Evolutionary conservation across 2,329 filamentous ascomycete species (phyloP).

Genomic region (Colletotrichum horii): DNA sequence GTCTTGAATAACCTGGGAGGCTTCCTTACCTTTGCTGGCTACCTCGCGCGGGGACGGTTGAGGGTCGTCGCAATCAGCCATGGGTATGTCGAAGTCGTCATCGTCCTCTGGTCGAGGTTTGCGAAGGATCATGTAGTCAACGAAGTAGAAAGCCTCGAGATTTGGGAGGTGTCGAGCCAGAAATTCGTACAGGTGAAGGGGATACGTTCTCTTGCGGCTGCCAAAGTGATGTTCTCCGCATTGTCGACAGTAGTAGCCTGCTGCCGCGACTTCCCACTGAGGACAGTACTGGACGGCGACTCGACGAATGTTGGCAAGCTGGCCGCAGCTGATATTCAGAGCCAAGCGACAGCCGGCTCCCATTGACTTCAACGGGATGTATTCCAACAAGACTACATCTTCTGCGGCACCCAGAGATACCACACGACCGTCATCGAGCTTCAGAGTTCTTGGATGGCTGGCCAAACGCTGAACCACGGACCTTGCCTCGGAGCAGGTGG

Average conservation of each 20-base stretch:
- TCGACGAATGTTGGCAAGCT: constrained; percentile 37
- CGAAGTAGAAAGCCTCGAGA: constrained; percentile 48
- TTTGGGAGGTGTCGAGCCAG: constrained; percentile 44
- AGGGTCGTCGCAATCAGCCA: neutral
- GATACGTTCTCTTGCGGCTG: constrained; percentile 32
- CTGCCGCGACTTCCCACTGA: constrained; percentile 40
- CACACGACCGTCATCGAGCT: constrained; percentile 29
- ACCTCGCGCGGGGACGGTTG: neutral
- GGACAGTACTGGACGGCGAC: constrained; percentile 48
- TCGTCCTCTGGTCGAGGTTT: constrained; percentile 14
- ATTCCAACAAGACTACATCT: constrained; percentile 40
- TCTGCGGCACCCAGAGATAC: constrained; percentile 31
- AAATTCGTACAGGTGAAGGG: constrained; percentile 49
- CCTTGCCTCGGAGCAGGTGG: constrained; percentile 11
- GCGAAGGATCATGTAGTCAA: constrained; percentile 47
- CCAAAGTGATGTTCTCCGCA: constrained; percentile 38
- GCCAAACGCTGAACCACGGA: neutral
- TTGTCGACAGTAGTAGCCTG: constrained; percentile 30
- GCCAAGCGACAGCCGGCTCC: constrained; percentile 30
- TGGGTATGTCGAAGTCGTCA: neutral
- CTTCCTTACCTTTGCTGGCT: neutral
- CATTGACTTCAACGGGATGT: constrained; percentile 31
- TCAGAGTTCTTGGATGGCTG: constrained; percentile 24
- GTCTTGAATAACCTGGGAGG: neutral
- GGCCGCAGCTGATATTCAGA: constrained; percentile 29